Evolutionary conservation across 768 basidiomycete genomes (phyloP), one percentile per base, ranked within the genome.

Genomic region (Coprinellus aureogranulatus): DNA sequence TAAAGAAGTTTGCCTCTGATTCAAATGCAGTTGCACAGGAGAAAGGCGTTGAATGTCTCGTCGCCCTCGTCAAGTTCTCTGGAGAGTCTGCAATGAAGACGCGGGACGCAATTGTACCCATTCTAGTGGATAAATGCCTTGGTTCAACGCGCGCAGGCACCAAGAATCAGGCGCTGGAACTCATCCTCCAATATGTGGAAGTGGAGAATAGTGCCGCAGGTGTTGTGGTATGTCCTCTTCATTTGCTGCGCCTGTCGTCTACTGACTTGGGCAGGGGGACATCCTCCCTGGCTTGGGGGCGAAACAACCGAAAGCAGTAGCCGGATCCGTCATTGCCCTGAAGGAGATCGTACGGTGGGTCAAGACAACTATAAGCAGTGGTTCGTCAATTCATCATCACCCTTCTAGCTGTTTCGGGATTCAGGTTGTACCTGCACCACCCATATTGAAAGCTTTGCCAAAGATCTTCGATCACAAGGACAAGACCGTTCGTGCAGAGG

Each of bases 21-120:
- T 78, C 94, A 1, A 98, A 98, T 72, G 97, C 90, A 26, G 96
- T 98, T 28, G 95, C 96, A 11, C 97, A 99, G 73, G 97, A 99
- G 78, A 98, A 96, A 69, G 97, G 92, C 30, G 83, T 98, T 4
- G 96, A 98, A 68, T 93, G 90, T 64, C 74, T 95, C 31, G 85
- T 89, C 54, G 80, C 87, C 28, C 81, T 98, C 58, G 87, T 97
- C 63, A 92, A 94, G 74, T 92, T 87, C 67, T 91, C 94, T 6
- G 97, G 96, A 59, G 93, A 95, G 80, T 87, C 82, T 45, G 85
- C 89, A 45, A 89, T 89, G 47, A 87, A 86, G 74, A 89, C 90
- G 40, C 81, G 92, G 65, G 84, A 90, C 52, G 80, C 78, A 2
- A 87, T 99, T 9, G 78, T 97, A 8, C 92, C 94, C n/a, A 88